Base-by-base conservation (phyloP, 768 basidiomycete genomes). In the Artomyces pyxidatus region DNA sequence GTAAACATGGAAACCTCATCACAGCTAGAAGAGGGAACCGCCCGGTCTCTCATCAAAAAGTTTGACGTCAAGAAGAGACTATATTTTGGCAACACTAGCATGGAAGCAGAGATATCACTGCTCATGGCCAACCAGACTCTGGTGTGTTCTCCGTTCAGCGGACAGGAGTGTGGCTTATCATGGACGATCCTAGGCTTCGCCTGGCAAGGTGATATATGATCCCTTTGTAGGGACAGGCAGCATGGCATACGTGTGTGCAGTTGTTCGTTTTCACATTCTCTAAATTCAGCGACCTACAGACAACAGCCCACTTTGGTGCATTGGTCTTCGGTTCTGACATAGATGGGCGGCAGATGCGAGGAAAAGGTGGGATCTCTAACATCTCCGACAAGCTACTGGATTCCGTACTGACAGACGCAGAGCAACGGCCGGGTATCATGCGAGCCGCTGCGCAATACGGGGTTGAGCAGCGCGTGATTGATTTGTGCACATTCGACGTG, bases 71-170 rank as follows among this genome's bases (percentile, higher is more conserved):
- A 96, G 65, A 89, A 90, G 57, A 77, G 96, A 8, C 69, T 71
- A 12, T 98, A 88, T 61, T 97, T 81, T 63, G 96, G 96, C 3
- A 99, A 94, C 56, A 99, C 96, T 0, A 89, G 88, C 58, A 99
- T 99, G 96, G 94, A 96, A 57, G 81, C 95, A 0, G 93, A 97
- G 63, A 84, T 97, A 42, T 94, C 92, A 1, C 70, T 99, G 39
- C 66, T 98, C 23, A 98, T 98, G 94, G 91, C 94, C 8, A 95
- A 95, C 58, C 96, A 99, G 65, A 83, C 93, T 0, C 68, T 95
- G 66, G 92, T 88, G 54, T 42, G 72, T 11, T 22, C 37, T 35
- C 3, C n/a, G 12, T 17, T 47, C 8, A 41, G 16, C 19, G 26
- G 6, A 25, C 39, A 7, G 39, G 29, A 21, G 21, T 30, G 41